phyloP scores from a whole-genome alignment of 345 rosid genomes.

The Heritiera fomes region DNA sequence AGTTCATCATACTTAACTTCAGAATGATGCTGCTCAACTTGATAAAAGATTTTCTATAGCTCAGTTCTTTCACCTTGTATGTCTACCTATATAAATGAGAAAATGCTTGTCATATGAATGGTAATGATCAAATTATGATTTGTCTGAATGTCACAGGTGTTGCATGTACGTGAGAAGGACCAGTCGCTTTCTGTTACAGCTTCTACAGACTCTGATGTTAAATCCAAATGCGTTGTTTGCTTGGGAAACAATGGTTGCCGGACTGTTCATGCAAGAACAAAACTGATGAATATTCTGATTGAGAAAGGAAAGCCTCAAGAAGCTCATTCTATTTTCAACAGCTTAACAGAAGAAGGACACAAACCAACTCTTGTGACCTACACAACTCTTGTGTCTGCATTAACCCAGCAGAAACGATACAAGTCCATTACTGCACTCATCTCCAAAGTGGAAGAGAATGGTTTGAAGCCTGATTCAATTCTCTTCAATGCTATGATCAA shows the following conservation, averaged over 20 bases:
- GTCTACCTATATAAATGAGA: not conserved
- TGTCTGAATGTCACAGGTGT: constrained; percentile 37
- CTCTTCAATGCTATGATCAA: constrained; percentile 92
- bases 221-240: constrained; percentile 58
- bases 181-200: constrained; percentile 37
- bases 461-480: constrained; percentile 78
- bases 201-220: constrained; percentile 20
- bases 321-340: constrained; percentile 61
- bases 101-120: not conserved
- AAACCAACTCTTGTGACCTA: constrained; percentile 80
- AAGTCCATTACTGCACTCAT: constrained; percentile 61
- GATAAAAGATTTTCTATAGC: not conserved
- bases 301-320: constrained; percentile 78
- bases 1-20: not conserved
- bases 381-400: constrained; percentile 72
- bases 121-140: constrained; percentile 8
- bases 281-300: constrained; percentile 72
- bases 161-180: constrained; percentile 34
- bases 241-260: constrained; percentile 58
- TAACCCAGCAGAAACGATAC: constrained; percentile 64
- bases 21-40: not conserved
- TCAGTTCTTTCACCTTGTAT: not conserved
- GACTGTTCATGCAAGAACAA: constrained; percentile 81
- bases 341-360: constrained; percentile 76
- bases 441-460: constrained; percentile 67